Evolutionary conservation across 768 basidiomycete genomes (phyloP).

Genomic region (Hericium coralloides): DNA sequence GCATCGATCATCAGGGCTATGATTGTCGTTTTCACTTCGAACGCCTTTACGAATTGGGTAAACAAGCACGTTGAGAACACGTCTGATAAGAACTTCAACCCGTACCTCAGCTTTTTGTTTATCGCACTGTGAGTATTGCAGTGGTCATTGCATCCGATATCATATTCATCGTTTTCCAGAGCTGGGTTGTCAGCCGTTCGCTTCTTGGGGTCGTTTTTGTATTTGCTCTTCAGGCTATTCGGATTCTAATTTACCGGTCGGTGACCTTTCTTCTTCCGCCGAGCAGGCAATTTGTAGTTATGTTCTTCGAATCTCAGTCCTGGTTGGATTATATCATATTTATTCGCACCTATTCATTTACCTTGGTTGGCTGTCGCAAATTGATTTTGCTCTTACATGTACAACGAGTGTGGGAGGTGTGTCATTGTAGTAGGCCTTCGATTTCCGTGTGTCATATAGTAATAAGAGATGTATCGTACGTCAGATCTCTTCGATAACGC

Average conservation of each 20-base stretch:
- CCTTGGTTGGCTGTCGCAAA: background rate
- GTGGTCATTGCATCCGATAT: background rate
- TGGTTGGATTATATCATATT: background rate
- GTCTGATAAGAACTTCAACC: constrained; percentile 62
- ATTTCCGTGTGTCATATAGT: too few relatives aligned
- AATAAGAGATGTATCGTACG: too few relatives aligned
- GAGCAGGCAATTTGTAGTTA: background rate
- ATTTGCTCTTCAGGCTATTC: constrained; percentile 68
- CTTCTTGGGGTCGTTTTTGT: constrained; percentile 70
- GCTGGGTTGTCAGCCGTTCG: constrained; percentile 76
- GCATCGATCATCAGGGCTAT: constrained; percentile 36
- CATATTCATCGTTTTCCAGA: constrained; percentile 25
- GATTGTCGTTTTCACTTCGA: constrained; percentile 70
- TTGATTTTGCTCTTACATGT: background rate
- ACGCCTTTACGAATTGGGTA: constrained; percentile 70
- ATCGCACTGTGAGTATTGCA: constrained; percentile 39
- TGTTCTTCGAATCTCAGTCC: background rate
- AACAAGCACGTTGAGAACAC: constrained; percentile 41
- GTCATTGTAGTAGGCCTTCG: too few relatives aligned
- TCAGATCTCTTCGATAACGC: too few relatives aligned
- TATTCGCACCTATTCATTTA: background rate
- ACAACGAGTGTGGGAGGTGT: background rate
- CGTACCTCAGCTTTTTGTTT: constrained; percentile 84
- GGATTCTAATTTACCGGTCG: constrained; percentile 36
- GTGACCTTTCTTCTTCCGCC: background rate